Percentiles rank a stretch among this genome's conserved stretches.
phyloP scores from a whole-genome alignment of 2,329 filamentous ascomycete species.

The Aspergillaceae sp. region DNA sequence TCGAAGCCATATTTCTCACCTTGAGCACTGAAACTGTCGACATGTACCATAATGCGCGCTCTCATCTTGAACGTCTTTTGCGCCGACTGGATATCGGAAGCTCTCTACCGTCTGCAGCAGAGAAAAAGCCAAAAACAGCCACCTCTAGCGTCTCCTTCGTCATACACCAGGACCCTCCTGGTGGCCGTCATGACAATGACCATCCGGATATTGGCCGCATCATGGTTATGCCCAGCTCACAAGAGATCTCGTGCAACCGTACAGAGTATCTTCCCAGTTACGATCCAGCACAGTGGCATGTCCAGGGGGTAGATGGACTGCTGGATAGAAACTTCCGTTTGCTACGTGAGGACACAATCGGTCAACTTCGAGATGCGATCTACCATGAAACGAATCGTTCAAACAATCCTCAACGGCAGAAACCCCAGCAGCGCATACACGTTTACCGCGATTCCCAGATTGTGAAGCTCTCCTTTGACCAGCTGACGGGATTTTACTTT shows the following conservation, averaged over 20 bases:
- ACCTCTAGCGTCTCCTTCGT: slow-evolving; percentile 6
- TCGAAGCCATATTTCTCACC: background rate
- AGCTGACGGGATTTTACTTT: slow-evolving; percentile 13
- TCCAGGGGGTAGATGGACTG: slow-evolving; percentile 18
- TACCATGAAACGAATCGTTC: slow-evolving; percentile 7
- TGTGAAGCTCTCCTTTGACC: slow-evolving; percentile 10
- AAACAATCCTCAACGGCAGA: background rate
- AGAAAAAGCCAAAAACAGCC: background rate
- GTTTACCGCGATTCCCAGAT: slow-evolving; percentile 6
- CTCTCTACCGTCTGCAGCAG: slow-evolving; percentile 1
- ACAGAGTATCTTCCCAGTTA: slow-evolving; percentile 26
- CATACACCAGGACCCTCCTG: slow-evolving; percentile 11
- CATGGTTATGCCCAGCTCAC: slow-evolving; percentile 27
- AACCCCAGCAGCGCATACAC: slow-evolving; percentile 6
- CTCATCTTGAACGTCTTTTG: slow-evolving; percentile 11
- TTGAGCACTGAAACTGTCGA: background rate
- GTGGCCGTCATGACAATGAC: slow-evolving; percentile 32
- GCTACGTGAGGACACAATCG: slow-evolving; percentile 27
- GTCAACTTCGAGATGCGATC: slow-evolving; percentile 25
- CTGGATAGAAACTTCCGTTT: slow-evolving; percentile 32
- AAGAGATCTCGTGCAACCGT: slow-evolving; percentile 24
- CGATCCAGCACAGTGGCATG: slow-evolving; percentile 21
- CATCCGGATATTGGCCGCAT: slow-evolving; percentile 24
- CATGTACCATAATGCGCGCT: slow-evolving; percentile 7
- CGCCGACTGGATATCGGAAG: slow-evolving; percentile 16